Evolutionary conservation across 768 basidiomycete species (phyloP), one percentile per base, ranked within the genome.

Genomic region (Lactarius evosmus): DNA sequence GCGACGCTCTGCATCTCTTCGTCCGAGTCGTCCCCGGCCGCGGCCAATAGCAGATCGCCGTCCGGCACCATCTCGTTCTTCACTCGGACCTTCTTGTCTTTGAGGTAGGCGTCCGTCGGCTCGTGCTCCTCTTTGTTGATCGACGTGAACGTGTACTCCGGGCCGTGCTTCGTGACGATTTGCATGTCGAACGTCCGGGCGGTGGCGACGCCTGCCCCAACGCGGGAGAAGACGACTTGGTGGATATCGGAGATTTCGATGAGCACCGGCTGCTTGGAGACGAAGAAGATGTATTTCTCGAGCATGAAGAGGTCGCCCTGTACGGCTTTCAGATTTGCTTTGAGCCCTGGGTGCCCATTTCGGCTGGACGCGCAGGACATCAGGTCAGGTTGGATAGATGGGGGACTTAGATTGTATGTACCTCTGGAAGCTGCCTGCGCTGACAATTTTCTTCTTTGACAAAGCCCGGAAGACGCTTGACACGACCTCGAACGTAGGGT

Each of bases 221-320:
- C 90, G 62, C 95, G 91, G 9, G 94, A 96, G 81, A 98, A 97
- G 57, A 93, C 81, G 63, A 91, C 89, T 74, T 90, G 88, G 67
- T 92, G 87, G 66, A 98, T 91, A 69, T 97, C 93, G 58, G 85
- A 83, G 67, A 95, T 86, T 69, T 96, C 93, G 70, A 98, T 83
- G 71, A 97, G 87, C 36, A 86, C 85, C 1, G 97, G 96, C 68
- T 91, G 88, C 75, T 98, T 98, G 61, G 96, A 95, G 66, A 98
- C 93, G 78, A 98, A 98, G 77, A 99, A 93, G 54, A 99, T 82
- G 74, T 90, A 93, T 83, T 98, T 98, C 71, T 98, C 97, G 67
- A 99, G 87, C 81, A 98, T 85, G 83, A 97, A 98, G 34, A 99
- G 85, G 74, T 98, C 95, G 65, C 97, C 97, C 75, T 96, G 94